Percentiles rank a stretch among this genome's conserved stretches.
These are phyloP conservation scores for Astrocystis sublimbata DNA, from an alignment of 495 filamentous ascomycete species.

Conservation along the genomic window DNA sequence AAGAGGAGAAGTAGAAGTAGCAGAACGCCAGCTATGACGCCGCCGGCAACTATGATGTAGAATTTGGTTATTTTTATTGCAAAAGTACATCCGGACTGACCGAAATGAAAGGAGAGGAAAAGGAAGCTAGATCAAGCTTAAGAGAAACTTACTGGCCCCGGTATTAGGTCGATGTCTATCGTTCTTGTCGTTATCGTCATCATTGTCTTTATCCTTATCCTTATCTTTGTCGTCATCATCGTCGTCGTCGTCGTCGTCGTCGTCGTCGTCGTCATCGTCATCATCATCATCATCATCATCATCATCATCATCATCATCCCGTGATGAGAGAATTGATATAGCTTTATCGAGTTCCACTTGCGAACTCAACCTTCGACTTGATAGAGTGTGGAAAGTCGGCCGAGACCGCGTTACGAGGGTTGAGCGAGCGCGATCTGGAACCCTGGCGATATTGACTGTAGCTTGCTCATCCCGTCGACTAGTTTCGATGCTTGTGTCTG, in stretches of 20 bases:
- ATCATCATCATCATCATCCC: background rate
- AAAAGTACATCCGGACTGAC: background rate
- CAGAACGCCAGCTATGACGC: slow-evolving; percentile 10
- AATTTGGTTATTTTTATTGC: background rate
- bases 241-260: background rate
- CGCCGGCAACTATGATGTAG: slow-evolving; percentile 11
- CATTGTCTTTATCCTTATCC: background rate
- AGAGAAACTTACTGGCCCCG: slow-evolving; percentile 4
- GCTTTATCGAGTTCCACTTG: background rate
- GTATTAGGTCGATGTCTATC: background rate
- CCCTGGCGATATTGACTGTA: background rate
- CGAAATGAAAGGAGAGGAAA: background rate
- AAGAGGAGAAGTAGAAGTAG: slow-evolving; percentile 10
- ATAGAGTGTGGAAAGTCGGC: background rate
- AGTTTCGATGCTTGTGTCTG: background rate
- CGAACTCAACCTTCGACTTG: background rate
- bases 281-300: background rate
- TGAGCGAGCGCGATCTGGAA: background rate
- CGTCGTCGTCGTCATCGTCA: background rate
- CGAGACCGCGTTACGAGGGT: background rate
- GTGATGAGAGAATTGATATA: background rate
- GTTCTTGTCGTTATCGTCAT: background rate
- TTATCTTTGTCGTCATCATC: background rate
- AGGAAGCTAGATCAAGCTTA: background rate
- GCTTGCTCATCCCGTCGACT: background rate